Conservation (phyloP, 768 basidiomycete species). For the Rhizopogon sp. region DNA sequence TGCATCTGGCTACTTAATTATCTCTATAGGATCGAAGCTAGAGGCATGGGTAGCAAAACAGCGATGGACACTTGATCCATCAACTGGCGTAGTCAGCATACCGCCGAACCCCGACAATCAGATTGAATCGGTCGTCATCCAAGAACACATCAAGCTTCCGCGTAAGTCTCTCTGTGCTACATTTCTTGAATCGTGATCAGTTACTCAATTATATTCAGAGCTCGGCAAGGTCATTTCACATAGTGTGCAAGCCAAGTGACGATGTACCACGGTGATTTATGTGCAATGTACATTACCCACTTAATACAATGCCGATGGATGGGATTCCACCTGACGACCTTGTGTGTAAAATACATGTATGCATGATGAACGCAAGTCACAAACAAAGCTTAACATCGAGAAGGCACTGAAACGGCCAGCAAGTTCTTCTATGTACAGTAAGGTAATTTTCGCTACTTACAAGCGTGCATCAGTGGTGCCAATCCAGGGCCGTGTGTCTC, state of each 20-base stretch:
- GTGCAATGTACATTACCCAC: background rate
- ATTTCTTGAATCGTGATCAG: background rate
- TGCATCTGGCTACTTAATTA: background rate
- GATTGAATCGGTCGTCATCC: slow-evolving; percentile 79
- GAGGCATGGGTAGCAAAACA: slow-evolving; percentile 55
- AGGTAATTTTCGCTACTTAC: too few species aligned
- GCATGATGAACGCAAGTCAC: background rate
- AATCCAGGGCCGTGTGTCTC: background rate
- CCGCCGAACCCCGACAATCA: slow-evolving; percentile 87
- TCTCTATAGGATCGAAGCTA: slow-evolving; percentile 46
- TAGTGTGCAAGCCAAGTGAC: slow-evolving; percentile 50
- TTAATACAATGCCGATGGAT: background rate
- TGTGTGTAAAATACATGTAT: background rate
- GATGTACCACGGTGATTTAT: slow-evolving; percentile 3
- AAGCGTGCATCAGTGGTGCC: too few species aligned
- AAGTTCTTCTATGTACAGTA: too few species aligned
- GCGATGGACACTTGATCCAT: slow-evolving; percentile 59
- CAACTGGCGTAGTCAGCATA: slow-evolving; percentile 54
- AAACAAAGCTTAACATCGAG: background rate
- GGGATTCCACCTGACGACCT: too few species aligned
- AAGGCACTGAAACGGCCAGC: too few species aligned
- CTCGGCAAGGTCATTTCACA: slow-evolving; percentile 74
- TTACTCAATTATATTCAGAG: slow-evolving; percentile 37
- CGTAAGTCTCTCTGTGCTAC: slow-evolving; percentile 45
- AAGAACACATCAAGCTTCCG: slow-evolving; percentile 75